Percentiles rank a stretch among this genome's conserved stretches.
Conservation (phyloP, 1,284 basidiomycete genomes). For the Leucoagaricus sp. region DNA sequence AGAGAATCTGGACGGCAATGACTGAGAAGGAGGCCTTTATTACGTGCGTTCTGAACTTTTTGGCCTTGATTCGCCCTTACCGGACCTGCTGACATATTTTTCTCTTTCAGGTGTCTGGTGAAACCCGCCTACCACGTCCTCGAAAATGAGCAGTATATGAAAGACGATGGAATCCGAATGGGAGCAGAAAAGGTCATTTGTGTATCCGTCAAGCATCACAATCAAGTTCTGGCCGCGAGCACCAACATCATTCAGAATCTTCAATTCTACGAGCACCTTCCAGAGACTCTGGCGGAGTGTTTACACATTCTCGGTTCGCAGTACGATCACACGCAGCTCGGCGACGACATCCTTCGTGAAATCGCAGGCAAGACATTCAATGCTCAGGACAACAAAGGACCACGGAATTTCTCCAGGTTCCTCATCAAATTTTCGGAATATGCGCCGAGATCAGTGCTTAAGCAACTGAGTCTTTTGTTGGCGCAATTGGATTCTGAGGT, state of each 20-base stretch:
- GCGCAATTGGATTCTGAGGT: constrained; percentile 93
- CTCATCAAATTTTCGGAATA: constrained; percentile 82
- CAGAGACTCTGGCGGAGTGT: constrained; percentile 93
- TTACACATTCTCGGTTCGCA: constrained; percentile 81
- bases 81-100: background rate
- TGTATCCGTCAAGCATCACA: constrained; percentile 89
- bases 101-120: constrained; percentile 71
- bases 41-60: constrained; percentile 49
- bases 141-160: constrained; percentile 90
- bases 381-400: constrained; percentile 85
- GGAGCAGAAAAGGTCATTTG: constrained; percentile 90
- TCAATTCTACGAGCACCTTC: constrained; percentile 93
- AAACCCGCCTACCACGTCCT: constrained; percentile 85
- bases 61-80: constrained; percentile 7
- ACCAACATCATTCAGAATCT: constrained; percentile 91
- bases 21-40: constrained; percentile 85
- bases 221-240: constrained; percentile 82
- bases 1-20: constrained; percentile 86
- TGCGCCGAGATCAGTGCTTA: constrained; percentile 84
- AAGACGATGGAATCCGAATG: constrained; percentile 68
- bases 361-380: constrained; percentile 80
- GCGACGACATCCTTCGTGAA: constrained; percentile 89
- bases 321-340: constrained; percentile 88
- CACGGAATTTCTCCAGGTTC: constrained; percentile 86
- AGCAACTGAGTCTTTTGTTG: constrained; percentile 86